Conservation (phyloP, 177 flowering plant species). For the Telopea speciosissima region DNA sequence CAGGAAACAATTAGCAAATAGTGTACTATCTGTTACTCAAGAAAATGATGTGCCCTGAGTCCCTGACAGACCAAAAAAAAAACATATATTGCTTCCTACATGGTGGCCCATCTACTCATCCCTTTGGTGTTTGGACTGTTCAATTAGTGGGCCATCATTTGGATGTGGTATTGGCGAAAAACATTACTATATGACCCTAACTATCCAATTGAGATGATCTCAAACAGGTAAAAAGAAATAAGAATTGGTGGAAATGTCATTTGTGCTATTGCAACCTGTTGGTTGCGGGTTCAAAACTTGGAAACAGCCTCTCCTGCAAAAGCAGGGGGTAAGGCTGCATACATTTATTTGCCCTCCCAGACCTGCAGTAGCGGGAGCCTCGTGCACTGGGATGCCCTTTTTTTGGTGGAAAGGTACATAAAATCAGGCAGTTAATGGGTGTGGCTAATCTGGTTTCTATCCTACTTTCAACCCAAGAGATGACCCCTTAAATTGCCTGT, state of each 20-base stretch:
- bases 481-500: neutral
- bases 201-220: neutral
- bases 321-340: no score
- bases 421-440: no score
- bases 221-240: neutral
- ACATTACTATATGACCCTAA: neutral
- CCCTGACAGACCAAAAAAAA: neutral
- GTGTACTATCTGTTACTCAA: no score
- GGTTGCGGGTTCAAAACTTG: no score
- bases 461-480: slow-evolving; percentile 1
- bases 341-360: no score
- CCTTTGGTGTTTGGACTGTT: neutral
- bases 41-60: no score
- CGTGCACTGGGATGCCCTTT: no score
- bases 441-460: neutral
- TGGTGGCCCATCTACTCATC: neutral
- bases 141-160: neutral
- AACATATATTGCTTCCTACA: neutral
- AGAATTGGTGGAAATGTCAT: no score
- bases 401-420: neutral
- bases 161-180: neutral
- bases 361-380: no score
- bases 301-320: no score
- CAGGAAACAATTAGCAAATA: no score
- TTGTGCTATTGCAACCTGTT: no score